phyloP scores from a whole-genome alignment of 805 yeast genomes.

The Isabelozyma pseudorhagii region DNA sequence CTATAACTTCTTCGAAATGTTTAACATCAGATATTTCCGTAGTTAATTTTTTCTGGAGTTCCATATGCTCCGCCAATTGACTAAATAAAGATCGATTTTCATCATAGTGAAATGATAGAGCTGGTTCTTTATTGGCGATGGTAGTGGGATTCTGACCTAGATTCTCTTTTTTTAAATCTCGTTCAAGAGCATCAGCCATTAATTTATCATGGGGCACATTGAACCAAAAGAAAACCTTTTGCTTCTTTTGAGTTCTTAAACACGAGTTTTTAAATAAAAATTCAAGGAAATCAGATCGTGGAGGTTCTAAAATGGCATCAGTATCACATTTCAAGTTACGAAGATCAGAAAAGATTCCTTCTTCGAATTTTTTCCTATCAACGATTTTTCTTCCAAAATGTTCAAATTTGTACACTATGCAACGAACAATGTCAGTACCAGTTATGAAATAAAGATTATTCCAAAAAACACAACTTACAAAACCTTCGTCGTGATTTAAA shows the following conservation, averaged over 20 bases:
- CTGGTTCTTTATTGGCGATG: slow-evolving; percentile 69
- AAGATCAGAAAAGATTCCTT: slow-evolving; percentile 89
- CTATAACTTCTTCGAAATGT: neutral
- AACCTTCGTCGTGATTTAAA: slow-evolving; percentile 84
- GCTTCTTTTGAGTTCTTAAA: slow-evolving; percentile 91
- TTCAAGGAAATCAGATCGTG: slow-evolving; percentile 79
- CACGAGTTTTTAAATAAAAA: slow-evolving; percentile 85
- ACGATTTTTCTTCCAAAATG: slow-evolving; percentile 83
- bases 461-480: slow-evolving; percentile 92
- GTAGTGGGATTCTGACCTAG: slow-evolving; percentile 67
- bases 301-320: slow-evolving; percentile 84
- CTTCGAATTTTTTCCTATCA: slow-evolving; percentile 93
- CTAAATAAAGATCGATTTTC: slow-evolving; percentile 47
- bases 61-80: slow-evolving; percentile 50
- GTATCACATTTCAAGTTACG: slow-evolving; percentile 81
- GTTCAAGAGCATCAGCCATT: slow-evolving; percentile 88
- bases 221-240: slow-evolving; percentile 95
- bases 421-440: slow-evolving; percentile 94
- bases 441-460: slow-evolving; percentile 85
- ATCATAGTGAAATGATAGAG: slow-evolving; percentile 71
- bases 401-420: slow-evolving; percentile 82
- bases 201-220: slow-evolving; percentile 91
- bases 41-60: slow-evolving; percentile 17
- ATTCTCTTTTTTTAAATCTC: slow-evolving; percentile 81
- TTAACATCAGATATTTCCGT: slow-evolving; percentile 4